Evolutionary conservation across 352 stramenopile genomes (phyloP).

Genomic region (Pilasporangium apinafurcum): DNA sequence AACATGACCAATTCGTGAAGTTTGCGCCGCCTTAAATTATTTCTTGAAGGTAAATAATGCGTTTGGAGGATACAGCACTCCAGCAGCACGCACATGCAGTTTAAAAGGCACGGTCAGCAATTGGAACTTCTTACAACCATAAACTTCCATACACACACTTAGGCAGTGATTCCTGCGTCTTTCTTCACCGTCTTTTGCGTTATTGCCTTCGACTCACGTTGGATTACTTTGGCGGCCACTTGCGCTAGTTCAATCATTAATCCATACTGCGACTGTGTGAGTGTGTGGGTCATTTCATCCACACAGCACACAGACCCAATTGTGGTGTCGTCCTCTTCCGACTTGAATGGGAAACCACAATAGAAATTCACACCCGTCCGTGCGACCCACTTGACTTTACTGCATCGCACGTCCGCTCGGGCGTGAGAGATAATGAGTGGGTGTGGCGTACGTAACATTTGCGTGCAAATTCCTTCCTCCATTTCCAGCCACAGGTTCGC

Average conservation of each 20-base stretch:
- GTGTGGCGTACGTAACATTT: conserved; percentile 5
- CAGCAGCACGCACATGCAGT: too few species aligned
- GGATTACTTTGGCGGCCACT: conserved; percentile 13
- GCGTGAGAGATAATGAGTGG: conserved; percentile 4
- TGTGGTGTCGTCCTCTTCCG: neutral
- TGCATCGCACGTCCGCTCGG: conserved; percentile 7
- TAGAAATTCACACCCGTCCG: conserved; percentile 10
- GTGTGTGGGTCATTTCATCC: neutral
- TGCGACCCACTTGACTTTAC: conserved; percentile 4
- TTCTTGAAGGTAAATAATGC: too few species aligned
- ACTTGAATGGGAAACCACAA: conserved; percentile 11
- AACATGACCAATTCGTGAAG: too few species aligned
- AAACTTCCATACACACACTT: neutral
- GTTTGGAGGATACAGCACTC: too few species aligned
- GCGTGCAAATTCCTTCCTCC: conserved; percentile 8
- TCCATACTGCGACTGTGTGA: conserved; percentile 4
- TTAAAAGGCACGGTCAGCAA: too few species aligned
- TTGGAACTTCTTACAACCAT: neutral
- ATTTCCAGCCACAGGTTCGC: neutral
- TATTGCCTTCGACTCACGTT: too few species aligned
- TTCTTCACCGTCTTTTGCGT: neutral
- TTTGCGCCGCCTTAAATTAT: too few species aligned
- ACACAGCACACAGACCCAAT: conserved; percentile 12
- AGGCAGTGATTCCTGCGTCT: conserved; percentile 6
- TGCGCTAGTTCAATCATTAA: conserved; percentile 9